phyloP scores from a whole-genome alignment of 2,329 filamentous ascomycete genomes.

The Rhinocladiella mackenziei region DNA sequence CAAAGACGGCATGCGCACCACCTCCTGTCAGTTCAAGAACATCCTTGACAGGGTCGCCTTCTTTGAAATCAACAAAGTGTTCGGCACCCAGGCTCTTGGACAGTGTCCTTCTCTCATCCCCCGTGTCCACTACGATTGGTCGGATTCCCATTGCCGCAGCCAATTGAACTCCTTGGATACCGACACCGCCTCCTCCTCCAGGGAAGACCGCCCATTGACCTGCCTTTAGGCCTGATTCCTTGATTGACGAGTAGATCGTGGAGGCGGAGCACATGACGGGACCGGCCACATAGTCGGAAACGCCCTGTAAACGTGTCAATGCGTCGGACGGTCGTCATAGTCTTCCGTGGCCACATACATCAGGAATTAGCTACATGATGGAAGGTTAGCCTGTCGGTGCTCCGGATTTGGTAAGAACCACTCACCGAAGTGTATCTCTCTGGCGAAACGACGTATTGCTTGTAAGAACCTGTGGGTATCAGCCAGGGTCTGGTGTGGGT shows the following conservation, averaged over 20 bases:
- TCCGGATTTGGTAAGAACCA: neutral
- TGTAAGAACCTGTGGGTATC: constrained; percentile 47
- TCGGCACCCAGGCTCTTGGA: constrained; percentile 52
- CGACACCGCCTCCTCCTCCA: constrained; percentile 54
- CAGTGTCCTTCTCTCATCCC: constrained; percentile 46
- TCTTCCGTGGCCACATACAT: constrained; percentile 14
- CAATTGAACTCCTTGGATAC: constrained; percentile 55
- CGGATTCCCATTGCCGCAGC: constrained; percentile 55
- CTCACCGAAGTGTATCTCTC: constrained; percentile 47
- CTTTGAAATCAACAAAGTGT: constrained; percentile 54
- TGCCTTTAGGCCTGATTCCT: constrained; percentile 48
- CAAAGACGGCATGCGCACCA: constrained; percentile 46
- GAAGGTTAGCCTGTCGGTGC: constrained; percentile 3
- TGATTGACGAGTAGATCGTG: constrained; percentile 56
- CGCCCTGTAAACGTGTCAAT: constrained; percentile 36
- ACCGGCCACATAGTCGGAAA: constrained; percentile 53
- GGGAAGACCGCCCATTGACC: constrained; percentile 55
- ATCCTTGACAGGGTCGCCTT: constrained; percentile 37
- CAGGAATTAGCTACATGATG: constrained; percentile 16
- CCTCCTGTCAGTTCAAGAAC: constrained; percentile 46
- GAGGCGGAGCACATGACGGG: constrained; percentile 59
- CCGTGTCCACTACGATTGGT: constrained; percentile 54
- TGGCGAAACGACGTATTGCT: constrained; percentile 57
- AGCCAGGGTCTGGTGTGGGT: neutral
- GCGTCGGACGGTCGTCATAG: constrained; percentile 32